Evolutionary conservation across 768 basidiomycete species (phyloP).

Genomic region (Paxillus rubicundulus): DNA sequence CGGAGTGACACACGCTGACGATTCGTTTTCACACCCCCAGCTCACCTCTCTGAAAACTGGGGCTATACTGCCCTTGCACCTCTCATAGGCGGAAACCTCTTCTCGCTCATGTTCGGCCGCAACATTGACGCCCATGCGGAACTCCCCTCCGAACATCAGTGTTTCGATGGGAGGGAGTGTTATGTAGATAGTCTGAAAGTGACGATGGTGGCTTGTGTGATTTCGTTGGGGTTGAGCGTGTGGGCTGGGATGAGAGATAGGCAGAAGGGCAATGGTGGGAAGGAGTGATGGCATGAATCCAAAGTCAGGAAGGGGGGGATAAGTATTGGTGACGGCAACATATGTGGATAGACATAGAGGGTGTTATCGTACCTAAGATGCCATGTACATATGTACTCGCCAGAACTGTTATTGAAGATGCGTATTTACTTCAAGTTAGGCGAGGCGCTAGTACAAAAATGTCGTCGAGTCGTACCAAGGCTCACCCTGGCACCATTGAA

Average conservation of each 20-base stretch:
- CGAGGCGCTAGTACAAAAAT: too few species aligned
- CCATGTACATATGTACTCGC: too few species aligned
- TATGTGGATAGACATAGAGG: too few species aligned
- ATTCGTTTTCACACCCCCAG: conserved; percentile 28
- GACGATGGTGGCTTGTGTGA: conserved; percentile 35
- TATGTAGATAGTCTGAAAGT: conserved; percentile 59
- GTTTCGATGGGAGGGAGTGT: conserved; percentile 56
- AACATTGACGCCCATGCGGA: conserved; percentile 72
- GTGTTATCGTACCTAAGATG: too few species aligned
- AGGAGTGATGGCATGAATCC: too few species aligned
- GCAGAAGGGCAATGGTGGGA: background rate
- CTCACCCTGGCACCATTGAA: too few species aligned
- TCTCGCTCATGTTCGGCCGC: conserved; percentile 79
- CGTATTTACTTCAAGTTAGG: too few species aligned
- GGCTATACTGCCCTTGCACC: conserved; percentile 75
- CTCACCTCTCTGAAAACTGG: conserved; percentile 84
- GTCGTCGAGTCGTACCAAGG: too few species aligned
- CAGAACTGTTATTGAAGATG: too few species aligned
- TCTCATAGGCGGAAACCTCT: conserved; percentile 74
- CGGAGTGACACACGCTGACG: background rate
- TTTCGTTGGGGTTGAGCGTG: conserved; percentile 36
- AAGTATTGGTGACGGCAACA: too few species aligned
- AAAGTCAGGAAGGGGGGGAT: too few species aligned
- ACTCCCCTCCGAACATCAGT: conserved; percentile 40
- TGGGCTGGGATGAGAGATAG: conserved; percentile 38